Base-by-base conservation (phyloP, 371 early-diverging fungal species). In the Conidiobolus incongruus region DNA sequence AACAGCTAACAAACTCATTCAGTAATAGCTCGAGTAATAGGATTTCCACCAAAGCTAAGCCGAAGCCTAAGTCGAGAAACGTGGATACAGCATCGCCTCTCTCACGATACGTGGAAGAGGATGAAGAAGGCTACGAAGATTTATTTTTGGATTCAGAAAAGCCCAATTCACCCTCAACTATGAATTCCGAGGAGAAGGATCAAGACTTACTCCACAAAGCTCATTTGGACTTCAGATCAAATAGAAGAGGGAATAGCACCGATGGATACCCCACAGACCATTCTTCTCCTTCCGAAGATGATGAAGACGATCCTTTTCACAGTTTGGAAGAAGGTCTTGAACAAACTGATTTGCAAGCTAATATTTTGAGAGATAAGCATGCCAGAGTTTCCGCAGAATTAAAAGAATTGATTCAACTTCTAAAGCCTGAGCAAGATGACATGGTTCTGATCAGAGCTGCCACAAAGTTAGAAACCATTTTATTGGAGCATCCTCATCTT, bases 251-350 rank as follows among this genome's bases (percentile, higher is more conserved):
- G 13, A 15, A 4, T n/a, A 4, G 35, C 35, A 34, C 35, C 12
- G 17, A 13, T 15, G 12, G 15, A 15, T 31, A 48, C 34, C 44
- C 30, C n/a, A n/a, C n/a, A n/a, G n/a, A n/a, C n/a, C n/a, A n/a
- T n/a, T n/a, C n/a, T n/a, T n/a, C n/a, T n/a, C n/a, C n/a, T n/a
- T n/a, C 15, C 37, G 32, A 45, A 36, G 35, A 40, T 19, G 68
- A 68, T 21, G 63, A 63, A 19, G 66, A 62, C 17, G 68, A 68
- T 36, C 62, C 62, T 10, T 68, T 68, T 50, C 52, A 54, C 1
- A 56, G 55, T 19, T 50, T 68, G 16, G 57, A 63, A 12, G 65
- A 65, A 49, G 60, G 53, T 8, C 54, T 59, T 34, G 57, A 55
- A 31, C 60, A 60, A 43, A 56, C 54, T 32, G 57, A 59, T 55